Evolutionary conservation across 768 basidiomycete genomes (phyloP).

Genomic region (Sarcodon sp.): DNA sequence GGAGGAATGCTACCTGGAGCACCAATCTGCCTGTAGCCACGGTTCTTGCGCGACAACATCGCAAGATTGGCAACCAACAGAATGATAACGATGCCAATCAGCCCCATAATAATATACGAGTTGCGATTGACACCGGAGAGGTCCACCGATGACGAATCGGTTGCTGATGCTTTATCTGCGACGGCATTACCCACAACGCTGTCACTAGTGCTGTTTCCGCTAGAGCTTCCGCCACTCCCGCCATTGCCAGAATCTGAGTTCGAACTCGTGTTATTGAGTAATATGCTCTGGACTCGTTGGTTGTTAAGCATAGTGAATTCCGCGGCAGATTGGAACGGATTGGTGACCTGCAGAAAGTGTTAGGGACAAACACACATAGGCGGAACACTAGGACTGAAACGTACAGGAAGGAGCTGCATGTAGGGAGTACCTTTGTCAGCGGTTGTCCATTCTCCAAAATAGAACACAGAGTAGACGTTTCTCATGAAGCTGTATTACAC

Average conservation of each 20-base stretch:
- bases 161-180: too few relatives aligned
- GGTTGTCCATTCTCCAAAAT: conserved; percentile 5
- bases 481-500: conserved; percentile 4
- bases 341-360: too few relatives aligned
- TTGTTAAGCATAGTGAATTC: too few relatives aligned
- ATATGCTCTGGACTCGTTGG: too few relatives aligned
- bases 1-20: too few relatives aligned
- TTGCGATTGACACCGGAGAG: conserved; percentile 1
- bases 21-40: neutral
- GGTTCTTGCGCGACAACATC: neutral
- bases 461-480: conserved; percentile 9
- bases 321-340: too few relatives aligned
- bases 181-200: too few relatives aligned
- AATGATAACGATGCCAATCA: neutral
- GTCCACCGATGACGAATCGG: neutral
- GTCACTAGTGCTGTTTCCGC: too few relatives aligned
- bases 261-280: too few relatives aligned
- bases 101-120: conserved; percentile 5
- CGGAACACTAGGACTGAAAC: neutral
- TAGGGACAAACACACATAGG: too few relatives aligned
- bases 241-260: too few relatives aligned
- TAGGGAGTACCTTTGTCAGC: neutral
- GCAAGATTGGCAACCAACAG: neutral
- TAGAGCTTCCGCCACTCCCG: too few relatives aligned
- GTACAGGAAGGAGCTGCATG: conserved; percentile 8